Evolutionary conservation across 805 yeast genomes (phyloP), one percentile per base, ranked within the genome.

Genomic region (Wickerhamiella musiphila): DNA sequence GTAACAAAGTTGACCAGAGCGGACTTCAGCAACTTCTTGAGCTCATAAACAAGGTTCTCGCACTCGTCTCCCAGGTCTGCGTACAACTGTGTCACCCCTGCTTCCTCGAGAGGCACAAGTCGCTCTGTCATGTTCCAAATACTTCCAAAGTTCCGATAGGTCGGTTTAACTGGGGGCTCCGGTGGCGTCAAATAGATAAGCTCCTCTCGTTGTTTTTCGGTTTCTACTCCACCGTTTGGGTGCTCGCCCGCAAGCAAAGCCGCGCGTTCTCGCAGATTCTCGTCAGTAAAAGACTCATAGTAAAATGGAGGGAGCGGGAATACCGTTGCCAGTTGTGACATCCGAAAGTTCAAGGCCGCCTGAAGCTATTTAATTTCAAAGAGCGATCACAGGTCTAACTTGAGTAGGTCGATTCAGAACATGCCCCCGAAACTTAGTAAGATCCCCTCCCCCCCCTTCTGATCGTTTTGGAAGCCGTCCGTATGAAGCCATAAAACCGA

Each of bases 231-330:
- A 43, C 40, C 24, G 19, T 35, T 21, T 10, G 36, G 34, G 18
- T 23, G 31, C 12, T 34, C 36, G 5, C 18, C 34, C 6, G 21
- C 23, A 7, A 38, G 33, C 1, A 46, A 47, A 18, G 29, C 41
- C 23, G 31, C 26, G 16, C 30, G 28, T 13, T 47, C 41, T 10
- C 46, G 41, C 29, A 37, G 68, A 42, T 47, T 83, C 37, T 69
- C 78, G 3, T 58, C 48, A 1, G 93, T 79, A 58, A 81, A 86
- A 45, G 64, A 69, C 48, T 71, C 68, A 42, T 70, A 67, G 48
- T 70, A 81, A 6, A 78, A 78, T 6, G 98, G 98, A 2, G 98
- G 96, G 1, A 93, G 92, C 2, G 98, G 98, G 44, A 79, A 90
- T 26, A 86, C 61, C 5, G 94, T 71, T 11, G 94, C 66, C 22